A percentile compares a stretch with the other conserved stretches of the same genome.
phyloP scores from a whole-genome alignment of 2,329 filamentous ascomycete species.

The Zasmidium angulare region DNA sequence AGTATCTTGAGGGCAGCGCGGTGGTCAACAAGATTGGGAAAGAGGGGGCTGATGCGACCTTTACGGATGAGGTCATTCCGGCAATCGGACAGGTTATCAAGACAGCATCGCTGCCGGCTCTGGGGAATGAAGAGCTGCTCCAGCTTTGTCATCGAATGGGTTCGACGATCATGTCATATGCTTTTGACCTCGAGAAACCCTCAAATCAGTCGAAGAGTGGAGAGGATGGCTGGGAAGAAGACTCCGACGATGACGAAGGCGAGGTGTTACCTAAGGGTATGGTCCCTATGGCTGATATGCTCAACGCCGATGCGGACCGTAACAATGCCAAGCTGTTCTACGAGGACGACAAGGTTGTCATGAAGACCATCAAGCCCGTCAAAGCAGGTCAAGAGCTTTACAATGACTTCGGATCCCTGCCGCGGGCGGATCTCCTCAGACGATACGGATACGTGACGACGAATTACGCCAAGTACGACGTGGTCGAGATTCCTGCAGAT shows the following conservation, averaged over 20 bases:
- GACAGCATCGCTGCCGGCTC: conserved; percentile 31
- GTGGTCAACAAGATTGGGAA: conserved; percentile 76
- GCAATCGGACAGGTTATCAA: conserved; percentile 47
- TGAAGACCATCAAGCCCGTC: conserved; percentile 70
- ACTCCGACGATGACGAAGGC: conserved; percentile 44
- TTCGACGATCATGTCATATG: conserved; percentile 88
- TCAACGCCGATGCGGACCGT: conserved; percentile 79
- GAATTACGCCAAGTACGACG: conserved; percentile 75
- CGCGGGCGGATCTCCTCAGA: conserved; percentile 77
- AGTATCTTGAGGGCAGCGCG: conserved; percentile 72
- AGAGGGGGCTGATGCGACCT: conserved; percentile 67
- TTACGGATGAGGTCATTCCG: conserved; percentile 58
- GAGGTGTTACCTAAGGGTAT: conserved; percentile 66
- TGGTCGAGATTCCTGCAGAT: conserved; percentile 72
- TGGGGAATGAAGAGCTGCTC: conserved; percentile 46
- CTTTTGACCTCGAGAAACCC: conserved; percentile 73
- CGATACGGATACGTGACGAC: conserved; percentile 85
- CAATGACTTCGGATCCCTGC: conserved; percentile 85
- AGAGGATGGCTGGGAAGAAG: conserved; percentile 46
- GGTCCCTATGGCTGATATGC: conserved; percentile 85
- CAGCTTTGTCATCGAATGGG: conserved; percentile 74
- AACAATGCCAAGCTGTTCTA: conserved; percentile 74
- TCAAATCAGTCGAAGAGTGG: conserved; percentile 58
- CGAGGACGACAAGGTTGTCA: conserved; percentile 62
- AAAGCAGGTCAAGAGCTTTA: conserved; percentile 72